phyloP scores from a whole-genome alignment of 306 rosid species.

The Psophocarpus tetragonolobus region DNA sequence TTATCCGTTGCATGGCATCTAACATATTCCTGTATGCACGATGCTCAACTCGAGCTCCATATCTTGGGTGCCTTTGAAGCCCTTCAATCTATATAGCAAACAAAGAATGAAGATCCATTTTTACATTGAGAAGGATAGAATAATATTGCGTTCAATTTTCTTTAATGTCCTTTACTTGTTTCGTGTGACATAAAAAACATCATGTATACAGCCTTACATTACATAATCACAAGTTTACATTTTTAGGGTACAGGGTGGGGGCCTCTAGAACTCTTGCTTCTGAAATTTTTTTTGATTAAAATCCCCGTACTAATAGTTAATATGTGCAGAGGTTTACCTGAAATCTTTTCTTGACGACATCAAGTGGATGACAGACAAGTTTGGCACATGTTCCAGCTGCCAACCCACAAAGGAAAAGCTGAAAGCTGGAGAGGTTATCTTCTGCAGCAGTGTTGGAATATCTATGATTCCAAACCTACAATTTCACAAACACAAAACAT shows the following conservation, averaged over 20 bases:
- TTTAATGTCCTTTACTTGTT: slow-evolving; percentile 16
- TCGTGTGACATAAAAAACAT: slow-evolving; percentile 15
- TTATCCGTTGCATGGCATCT: slow-evolving; percentile 69
- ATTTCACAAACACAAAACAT: slow-evolving; percentile 13
- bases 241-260: background rate
- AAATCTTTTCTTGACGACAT: slow-evolving; percentile 96
- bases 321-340: slow-evolving; percentile 55
- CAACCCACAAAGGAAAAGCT: slow-evolving; percentile 83
- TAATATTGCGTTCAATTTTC: background rate
- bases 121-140: background rate
- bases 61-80: slow-evolving; percentile 85
- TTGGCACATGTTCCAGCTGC: slow-evolving; percentile 96
- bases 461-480: slow-evolving; percentile 68
- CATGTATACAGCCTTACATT: background rate
- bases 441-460: slow-evolving; percentile 35
- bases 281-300: background rate
- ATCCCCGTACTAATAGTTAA: background rate
- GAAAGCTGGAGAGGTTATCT: slow-evolving; percentile 68
- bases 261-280: background rate
- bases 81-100: slow-evolving; percentile 79
- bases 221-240: background rate
- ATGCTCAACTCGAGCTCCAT: slow-evolving; percentile 82
- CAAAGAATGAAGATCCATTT: slow-evolving; percentile 13
- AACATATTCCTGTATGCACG: slow-evolving; percentile 71
- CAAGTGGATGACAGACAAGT: slow-evolving; percentile 97